Evolutionary conservation across 2,329 filamentous ascomycete species (phyloP).

Genomic region (Colletotrichum sp.): DNA sequence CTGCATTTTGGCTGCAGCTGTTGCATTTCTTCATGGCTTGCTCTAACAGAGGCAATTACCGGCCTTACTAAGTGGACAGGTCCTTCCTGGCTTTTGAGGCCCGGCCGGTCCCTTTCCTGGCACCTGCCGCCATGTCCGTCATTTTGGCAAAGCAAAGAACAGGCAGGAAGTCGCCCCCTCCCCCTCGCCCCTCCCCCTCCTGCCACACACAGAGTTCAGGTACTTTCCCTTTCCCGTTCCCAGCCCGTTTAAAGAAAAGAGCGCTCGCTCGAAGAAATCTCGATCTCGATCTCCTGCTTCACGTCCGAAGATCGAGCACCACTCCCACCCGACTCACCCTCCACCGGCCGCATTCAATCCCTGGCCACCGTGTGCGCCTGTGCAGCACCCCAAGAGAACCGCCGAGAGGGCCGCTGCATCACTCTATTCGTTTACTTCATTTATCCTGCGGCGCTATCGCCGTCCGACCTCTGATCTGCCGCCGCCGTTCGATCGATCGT

Average conservation of each 20-base stretch:
- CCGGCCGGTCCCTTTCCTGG: not conserved
- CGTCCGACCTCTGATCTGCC: not conserved
- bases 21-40: not conserved
- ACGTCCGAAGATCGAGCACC: constrained; percentile 3
- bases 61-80: not conserved
- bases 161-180: not conserved
- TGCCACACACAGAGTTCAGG: not conserved
- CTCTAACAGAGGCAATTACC: not conserved
- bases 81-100: not conserved
- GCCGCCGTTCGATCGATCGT: not conserved
- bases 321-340: not conserved
- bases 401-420: not conserved
- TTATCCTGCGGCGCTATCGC: not conserved
- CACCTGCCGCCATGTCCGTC: not conserved
- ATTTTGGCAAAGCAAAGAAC: not conserved
- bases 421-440: not conserved
- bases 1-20: not conserved
- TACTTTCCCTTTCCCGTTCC: not conserved
- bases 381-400: not conserved
- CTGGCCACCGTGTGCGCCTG: not conserved
- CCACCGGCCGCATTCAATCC: not conserved
- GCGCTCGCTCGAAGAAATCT: not conserved
- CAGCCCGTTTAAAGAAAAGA: not conserved
- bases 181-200: not conserved
- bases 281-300: constrained; percentile 13